Base-by-base conservation (phyloP, 2,329 filamentous ascomycete species). In the Herpomyces periplanetae region DNA sequence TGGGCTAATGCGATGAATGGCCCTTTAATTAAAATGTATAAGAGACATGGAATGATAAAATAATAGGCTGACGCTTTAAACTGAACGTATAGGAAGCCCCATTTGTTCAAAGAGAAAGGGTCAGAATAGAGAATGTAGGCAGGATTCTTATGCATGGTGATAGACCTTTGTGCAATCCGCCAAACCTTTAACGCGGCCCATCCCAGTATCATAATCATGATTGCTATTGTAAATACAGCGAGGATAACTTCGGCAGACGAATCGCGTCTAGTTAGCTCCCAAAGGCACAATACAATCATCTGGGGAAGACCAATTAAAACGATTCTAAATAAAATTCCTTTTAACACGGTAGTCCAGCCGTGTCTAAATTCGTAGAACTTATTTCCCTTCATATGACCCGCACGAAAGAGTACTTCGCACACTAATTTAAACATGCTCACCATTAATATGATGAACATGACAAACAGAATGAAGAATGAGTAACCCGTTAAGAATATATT, bases 121-220 rank as follows among this genome's bases (percentile, higher is more conserved):
- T 91, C 73, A 2, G 75, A 87, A 44, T 84, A 91, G 25, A 91
- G 57, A 29, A 88, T 87, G 40, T 88, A 88, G 11, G 73, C 75
- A 11, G 75, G 71, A 43, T 87, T 88, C 42, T 75, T 73, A 48
- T 88, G 73, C 56, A 87, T 68, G 22, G 51, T 42, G 26, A 85
- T 63, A 13, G 73, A 88, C 29, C 68, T 63, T 33, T 68, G 68
- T 13, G 71, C 75, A 26, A 91, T 63, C 21, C 57, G 54, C 30
- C 85, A 65, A 26, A 91, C 69, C 45, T 87, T 88, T 42, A 54
- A 61, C 0, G 69, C 58, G 17, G 73, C 75, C 66, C 69, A 88
- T 10, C 43, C 59, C 13, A 91, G 51, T 13, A 71, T 66, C 20
- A 49, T 46, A 15, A 60, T 44, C 47, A 85, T 61, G 24, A 64